Percentiles rank a stretch among this genome's conserved stretches.
Conservation (phyloP, 208 protist genomes). For the Leishmania gerbilli region DNA sequence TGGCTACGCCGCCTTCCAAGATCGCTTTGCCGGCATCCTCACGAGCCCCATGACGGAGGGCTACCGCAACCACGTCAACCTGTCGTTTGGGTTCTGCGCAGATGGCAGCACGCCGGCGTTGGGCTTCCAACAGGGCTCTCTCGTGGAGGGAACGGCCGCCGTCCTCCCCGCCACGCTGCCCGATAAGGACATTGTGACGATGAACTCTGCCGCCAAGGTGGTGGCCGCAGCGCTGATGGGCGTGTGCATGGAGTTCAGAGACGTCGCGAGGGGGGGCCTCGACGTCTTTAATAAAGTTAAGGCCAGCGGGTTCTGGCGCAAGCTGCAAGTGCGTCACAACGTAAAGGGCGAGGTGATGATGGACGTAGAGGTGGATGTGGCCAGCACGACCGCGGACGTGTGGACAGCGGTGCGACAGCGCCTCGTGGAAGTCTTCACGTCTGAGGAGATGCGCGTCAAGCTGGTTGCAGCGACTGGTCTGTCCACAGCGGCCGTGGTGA, state of each 20-base stretch:
- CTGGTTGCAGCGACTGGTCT: conserved; percentile 31
- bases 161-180: conserved; percentile 60
- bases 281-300: conserved; percentile 79
- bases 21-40: conserved; percentile 69
- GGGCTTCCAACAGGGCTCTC: conserved; percentile 71
- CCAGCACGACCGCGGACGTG: conserved; percentile 33
- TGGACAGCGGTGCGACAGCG: conserved; percentile 40
- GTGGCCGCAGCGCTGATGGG: conserved; percentile 57
- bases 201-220: conserved; percentile 59
- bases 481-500: conserved; percentile 51
- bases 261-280: conserved; percentile 37
- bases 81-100: conserved; percentile 81
- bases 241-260: conserved; percentile 37
- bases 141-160: conserved; percentile 71
- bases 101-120: conserved; percentile 48
- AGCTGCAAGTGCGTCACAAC: conserved; percentile 90
- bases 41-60: conserved; percentile 65
- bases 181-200: conserved; percentile 54
- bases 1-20: conserved; percentile 37
- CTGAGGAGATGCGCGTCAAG: conserved; percentile 20
- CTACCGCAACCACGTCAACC: conserved; percentile 94
- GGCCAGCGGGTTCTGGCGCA: conserved; percentile 90
- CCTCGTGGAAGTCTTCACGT: conserved; percentile 40
- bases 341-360: conserved; percentile 85
- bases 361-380: conserved; percentile 67